Evolutionary conservation across 2,329 filamentous ascomycete genomes (phyloP).

Genomic region (Geosmithia flava): DNA sequence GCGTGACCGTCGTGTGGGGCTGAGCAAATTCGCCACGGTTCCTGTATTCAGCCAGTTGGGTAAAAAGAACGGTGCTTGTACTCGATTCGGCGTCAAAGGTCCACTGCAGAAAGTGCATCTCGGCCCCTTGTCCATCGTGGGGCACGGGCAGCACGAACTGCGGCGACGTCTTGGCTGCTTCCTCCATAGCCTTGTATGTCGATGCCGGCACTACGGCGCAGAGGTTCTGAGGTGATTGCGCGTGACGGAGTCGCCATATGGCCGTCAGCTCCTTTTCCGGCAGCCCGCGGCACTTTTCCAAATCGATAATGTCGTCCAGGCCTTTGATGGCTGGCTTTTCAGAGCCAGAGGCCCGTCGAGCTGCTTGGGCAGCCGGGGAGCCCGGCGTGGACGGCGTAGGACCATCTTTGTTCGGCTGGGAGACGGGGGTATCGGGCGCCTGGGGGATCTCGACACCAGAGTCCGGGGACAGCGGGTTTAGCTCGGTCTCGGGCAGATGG

Average conservation of each 20-base stretch:
- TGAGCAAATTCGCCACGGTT: conserved; percentile 76
- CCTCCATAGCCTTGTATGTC: conserved; percentile 63
- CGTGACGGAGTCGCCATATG: conserved; percentile 84
- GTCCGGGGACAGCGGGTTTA: background rate
- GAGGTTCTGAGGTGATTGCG: conserved; percentile 58
- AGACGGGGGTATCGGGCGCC: conserved; percentile 4
- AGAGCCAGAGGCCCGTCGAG: conserved; percentile 8
- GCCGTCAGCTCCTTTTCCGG: conserved; percentile 72
- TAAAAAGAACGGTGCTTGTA: conserved; percentile 76
- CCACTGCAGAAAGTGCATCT: conserved; percentile 97
- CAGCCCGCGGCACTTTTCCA: conserved; percentile 62
- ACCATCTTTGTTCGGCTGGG: conserved; percentile 13
- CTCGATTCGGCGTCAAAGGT: conserved; percentile 60
- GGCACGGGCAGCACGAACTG: conserved; percentile 87
- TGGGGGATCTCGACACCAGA: conserved; percentile 2
- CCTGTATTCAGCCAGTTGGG: conserved; percentile 88
- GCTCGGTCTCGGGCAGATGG: background rate
- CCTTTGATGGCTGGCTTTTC: conserved; percentile 26
- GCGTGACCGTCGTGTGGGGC: conserved; percentile 88
- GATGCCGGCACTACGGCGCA: conserved; percentile 67
- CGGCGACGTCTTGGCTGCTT: conserved; percentile 61
- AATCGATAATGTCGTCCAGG: conserved; percentile 51
- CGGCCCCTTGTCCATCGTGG: conserved; percentile 55
- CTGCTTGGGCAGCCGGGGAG: conserved; percentile 5
- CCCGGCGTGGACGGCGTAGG: conserved; percentile 2